Evolutionary conservation across 1,284 basidiomycete genomes (phyloP).

Genomic region (Malassezia dermatis): DNA sequence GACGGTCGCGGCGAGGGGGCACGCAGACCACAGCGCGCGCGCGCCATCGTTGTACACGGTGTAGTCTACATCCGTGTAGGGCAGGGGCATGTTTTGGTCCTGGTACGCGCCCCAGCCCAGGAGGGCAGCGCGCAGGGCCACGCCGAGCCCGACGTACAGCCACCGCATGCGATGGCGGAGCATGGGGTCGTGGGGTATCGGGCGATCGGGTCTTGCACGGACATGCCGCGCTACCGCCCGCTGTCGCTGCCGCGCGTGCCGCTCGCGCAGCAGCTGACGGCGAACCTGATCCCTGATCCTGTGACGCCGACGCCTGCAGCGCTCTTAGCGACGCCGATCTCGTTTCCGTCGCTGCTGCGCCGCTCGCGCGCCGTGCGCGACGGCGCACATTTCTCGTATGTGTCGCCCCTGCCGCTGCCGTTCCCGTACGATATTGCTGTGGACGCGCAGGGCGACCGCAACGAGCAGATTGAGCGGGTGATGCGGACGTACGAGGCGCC

Average conservation of each 20-base stretch:
- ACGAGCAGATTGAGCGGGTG: slow-evolving; percentile 27
- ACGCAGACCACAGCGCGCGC: slow-evolving; percentile 22
- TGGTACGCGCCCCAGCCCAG: slow-evolving; percentile 80
- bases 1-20: slow-evolving; percentile 28
- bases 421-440: slow-evolving; percentile 70
- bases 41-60: slow-evolving; percentile 87
- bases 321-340: slow-evolving; percentile 51
- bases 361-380: slow-evolving; percentile 58
- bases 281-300: slow-evolving; percentile 62
- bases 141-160: slow-evolving; percentile 50
- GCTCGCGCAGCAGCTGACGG: slow-evolving; percentile 56
- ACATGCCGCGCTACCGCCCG: slow-evolving; percentile 17
- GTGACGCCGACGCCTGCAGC: slow-evolving; percentile 53
- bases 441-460: slow-evolving; percentile 15
- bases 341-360: slow-evolving; percentile 53
- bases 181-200: background rate
- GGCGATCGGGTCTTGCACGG: background rate
- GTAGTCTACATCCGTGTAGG: slow-evolving; percentile 97
- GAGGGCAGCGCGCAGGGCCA: slow-evolving; percentile 58
- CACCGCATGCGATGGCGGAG: slow-evolving; percentile 6
- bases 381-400: slow-evolving; percentile 67
- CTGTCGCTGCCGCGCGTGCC: slow-evolving; percentile 58
- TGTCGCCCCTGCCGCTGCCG: slow-evolving; percentile 67
- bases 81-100: slow-evolving; percentile 67
- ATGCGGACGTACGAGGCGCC: slow-evolving; percentile 30